A percentile compares a stretch with the other conserved stretches of the same genome.
These are phyloP conservation scores for Ceratobasidium sp. DNA, from an alignment of 1,284 basidiomycete genomes.

Conservation along the genomic window DNA sequence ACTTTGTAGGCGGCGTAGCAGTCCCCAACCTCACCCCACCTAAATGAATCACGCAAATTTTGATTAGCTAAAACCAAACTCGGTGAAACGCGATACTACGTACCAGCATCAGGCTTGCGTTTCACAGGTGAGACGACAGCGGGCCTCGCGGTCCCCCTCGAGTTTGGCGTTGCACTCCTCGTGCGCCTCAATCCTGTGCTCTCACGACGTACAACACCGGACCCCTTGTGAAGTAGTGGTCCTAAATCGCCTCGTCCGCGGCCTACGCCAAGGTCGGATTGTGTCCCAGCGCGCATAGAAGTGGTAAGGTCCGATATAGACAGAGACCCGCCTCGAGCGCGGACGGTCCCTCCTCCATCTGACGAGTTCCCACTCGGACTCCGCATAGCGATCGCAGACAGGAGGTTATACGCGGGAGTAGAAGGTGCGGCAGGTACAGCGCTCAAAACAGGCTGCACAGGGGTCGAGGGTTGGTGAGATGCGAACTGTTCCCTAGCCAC, in stretches of 20 bases:
- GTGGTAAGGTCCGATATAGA: too few species aligned
- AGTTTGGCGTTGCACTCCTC: constrained; percentile 28
- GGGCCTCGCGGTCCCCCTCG: constrained; percentile 4
- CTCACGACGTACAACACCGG: background rate
- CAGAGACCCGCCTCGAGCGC: too few species aligned
- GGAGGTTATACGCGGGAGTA: constrained; percentile 70
- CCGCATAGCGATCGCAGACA: constrained; percentile 56
- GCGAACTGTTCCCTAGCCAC: constrained; percentile 44
- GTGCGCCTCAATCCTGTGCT: constrained; percentile 7
- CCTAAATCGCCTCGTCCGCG: constrained; percentile 12
- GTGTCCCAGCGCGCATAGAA: too few species aligned
- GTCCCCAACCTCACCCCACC: background rate
- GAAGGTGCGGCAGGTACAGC: constrained; percentile 59
- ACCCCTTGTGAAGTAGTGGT: background rate
- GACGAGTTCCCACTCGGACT: constrained; percentile 12
- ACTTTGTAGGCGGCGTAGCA: background rate
- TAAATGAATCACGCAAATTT: background rate
- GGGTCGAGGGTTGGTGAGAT: constrained; percentile 51
- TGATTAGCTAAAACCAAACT: background rate
- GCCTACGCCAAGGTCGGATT: too few species aligned
- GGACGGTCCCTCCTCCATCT: background rate
- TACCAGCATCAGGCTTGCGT: too few species aligned
- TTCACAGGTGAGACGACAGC: constrained; percentile 11
- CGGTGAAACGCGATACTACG: background rate
- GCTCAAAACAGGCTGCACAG: constrained; percentile 35